phyloP scores from a whole-genome alignment of 75 land plant species.

The Cupressus sempervirens region DNA sequence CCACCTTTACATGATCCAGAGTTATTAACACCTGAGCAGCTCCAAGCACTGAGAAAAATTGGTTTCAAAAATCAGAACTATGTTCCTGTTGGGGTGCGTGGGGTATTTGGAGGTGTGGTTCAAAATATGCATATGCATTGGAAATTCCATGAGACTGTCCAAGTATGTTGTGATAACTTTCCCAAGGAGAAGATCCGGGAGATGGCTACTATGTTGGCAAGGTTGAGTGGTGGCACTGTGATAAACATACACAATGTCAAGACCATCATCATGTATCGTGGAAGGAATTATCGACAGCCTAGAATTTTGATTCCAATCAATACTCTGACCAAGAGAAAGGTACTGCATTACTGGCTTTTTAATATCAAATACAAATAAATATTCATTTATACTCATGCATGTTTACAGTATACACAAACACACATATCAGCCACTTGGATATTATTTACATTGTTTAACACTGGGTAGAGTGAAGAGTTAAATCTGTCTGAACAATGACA shows the following conservation, averaged over 20 bases:
- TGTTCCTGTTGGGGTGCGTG: conserved; percentile 91
- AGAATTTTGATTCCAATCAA: conserved; percentile 73
- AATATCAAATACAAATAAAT: not conserved
- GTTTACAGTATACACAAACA: not conserved
- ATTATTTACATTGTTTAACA: not conserved
- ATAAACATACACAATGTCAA: conserved; percentile 88
- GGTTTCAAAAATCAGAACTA: conserved; percentile 94
- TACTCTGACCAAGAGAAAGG: conserved; percentile 95
- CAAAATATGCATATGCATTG: conserved; percentile 98
- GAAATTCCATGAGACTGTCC: conserved; percentile 99
- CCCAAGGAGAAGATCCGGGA: conserved; percentile 88
- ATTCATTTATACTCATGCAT: not conserved
- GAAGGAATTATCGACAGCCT: conserved; percentile 93
- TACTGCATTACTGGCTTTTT: conserved; percentile 13
- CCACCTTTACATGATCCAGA: conserved; percentile 91
- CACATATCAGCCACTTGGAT: not conserved
- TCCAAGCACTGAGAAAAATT: conserved; percentile 84
- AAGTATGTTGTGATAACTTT: conserved; percentile 85
- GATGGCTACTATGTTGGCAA: conserved; percentile 86
- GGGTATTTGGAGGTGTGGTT: conserved; percentile 98
- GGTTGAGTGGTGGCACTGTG: conserved; percentile 96
- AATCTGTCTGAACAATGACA: not conserved
- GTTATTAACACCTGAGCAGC: conserved; percentile 85
- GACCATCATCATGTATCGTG: conserved; percentile 94
- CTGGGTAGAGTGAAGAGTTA: not conserved